A percentile compares a stretch with the other conserved stretches of the same genome.
Conservation (phyloP, 139 green algal species). For the Picocystis salinarum region DNA sequence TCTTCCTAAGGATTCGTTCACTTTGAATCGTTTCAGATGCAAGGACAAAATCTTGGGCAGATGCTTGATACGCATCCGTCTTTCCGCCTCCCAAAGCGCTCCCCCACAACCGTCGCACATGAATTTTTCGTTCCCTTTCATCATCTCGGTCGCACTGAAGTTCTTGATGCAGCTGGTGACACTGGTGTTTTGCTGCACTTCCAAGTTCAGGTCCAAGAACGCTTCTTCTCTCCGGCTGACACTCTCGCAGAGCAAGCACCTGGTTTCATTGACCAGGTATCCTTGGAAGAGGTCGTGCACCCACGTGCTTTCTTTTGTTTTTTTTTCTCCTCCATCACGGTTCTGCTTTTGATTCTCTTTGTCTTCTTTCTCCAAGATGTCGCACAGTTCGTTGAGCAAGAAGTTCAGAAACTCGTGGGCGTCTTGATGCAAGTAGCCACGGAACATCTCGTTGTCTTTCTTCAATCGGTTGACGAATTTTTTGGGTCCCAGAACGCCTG, state of each 20-base stretch:
- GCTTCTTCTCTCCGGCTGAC: conserved; percentile 36
- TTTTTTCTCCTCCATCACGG: background rate
- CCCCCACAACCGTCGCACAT: conserved; percentile 71
- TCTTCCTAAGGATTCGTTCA: conserved; percentile 45
- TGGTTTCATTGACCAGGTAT: conserved; percentile 1
- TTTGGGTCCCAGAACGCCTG: conserved; percentile 64
- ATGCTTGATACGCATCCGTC: conserved; percentile 65
- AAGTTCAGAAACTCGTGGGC: conserved; percentile 96
- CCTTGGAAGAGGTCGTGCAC: conserved; percentile 70
- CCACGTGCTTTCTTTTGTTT: conserved; percentile 41
- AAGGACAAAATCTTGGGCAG: conserved; percentile 66
- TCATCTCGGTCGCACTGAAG: conserved; percentile 70
- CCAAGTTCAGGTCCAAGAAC: conserved; percentile 87
- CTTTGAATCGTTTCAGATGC: conserved; percentile 96
- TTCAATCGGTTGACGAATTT: conserved; percentile 78
- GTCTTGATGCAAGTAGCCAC: conserved; percentile 87
- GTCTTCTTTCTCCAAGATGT: conserved; percentile 64
- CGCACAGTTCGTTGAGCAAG: conserved; percentile 76
- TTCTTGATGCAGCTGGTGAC: conserved; percentile 66
- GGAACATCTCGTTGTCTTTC: conserved; percentile 86
- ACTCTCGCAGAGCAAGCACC: background rate
- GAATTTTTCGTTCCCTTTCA: conserved; percentile 83
- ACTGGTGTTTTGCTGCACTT: conserved; percentile 81
- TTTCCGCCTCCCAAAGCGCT: conserved; percentile 55
- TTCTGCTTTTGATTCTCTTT: conserved; percentile 8